Percentiles rank a stretch among this genome's conserved stretches.
These are phyloP conservation scores for Przewalskia tangutica DNA, from an alignment of 257 asterid species.

Conservation along the genomic window DNA sequence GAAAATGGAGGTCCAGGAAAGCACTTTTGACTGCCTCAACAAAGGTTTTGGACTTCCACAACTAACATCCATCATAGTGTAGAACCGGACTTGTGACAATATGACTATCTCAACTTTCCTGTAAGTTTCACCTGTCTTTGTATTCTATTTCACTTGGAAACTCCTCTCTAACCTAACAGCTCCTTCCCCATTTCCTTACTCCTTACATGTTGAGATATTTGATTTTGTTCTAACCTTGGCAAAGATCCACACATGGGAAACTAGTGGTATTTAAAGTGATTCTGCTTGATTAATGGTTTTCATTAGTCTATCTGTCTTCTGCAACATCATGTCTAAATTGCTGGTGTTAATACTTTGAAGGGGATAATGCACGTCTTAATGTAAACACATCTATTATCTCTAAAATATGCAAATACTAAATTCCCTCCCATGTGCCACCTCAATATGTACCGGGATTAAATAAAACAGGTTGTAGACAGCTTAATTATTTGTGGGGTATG, in stretches of 20 bases:
- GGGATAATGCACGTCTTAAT: not conserved
- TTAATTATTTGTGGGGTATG: not conserved
- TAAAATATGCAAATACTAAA: not conserved
- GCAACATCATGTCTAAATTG: not conserved
- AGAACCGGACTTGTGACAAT: not conserved
- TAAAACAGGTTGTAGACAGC: not conserved
- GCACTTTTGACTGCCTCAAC: conserved; percentile 3
- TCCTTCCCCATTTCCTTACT: not conserved
- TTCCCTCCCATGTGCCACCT: not conserved
- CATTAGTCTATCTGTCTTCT: not conserved
- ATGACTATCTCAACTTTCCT: not conserved
- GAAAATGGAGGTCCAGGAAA: not conserved
- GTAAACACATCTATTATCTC: not conserved
- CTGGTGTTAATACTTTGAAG: not conserved
- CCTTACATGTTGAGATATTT: not conserved
- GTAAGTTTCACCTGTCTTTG: not conserved
- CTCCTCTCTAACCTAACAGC: not conserved
- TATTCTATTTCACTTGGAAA: not conserved
- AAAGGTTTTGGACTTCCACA: not conserved
- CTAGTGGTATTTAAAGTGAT: not conserved
- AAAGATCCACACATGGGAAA: not conserved
- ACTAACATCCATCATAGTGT: conserved; percentile 2
- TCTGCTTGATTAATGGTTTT: not conserved
- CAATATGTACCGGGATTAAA: not conserved
- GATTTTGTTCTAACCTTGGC: not conserved